Evolutionary conservation across 352 stramenopile genomes (phyloP).

Genomic region (Phytophthora capsici): DNA sequence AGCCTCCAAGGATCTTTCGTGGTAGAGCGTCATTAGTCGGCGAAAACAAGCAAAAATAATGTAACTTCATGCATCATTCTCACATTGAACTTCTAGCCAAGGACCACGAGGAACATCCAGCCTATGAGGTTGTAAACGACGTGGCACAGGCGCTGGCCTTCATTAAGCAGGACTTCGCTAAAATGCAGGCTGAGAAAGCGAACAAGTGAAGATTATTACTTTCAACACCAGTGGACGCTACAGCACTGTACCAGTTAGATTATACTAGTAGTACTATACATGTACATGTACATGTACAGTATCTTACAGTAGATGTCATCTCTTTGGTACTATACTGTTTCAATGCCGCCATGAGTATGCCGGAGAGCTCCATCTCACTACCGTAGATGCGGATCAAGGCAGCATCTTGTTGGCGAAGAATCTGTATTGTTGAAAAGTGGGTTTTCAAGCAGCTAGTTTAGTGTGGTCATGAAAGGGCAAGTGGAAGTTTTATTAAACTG

Average conservation of each 20-base stretch:
- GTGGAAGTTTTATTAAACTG: too few relatives aligned
- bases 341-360: not conserved
- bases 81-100: conserved; percentile 29
- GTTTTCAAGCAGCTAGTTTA: not conserved
- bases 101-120: conserved; percentile 69
- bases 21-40: conserved; percentile 43
- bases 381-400: not conserved
- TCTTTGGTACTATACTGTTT: not conserved
- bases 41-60: conserved; percentile 5
- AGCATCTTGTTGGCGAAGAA: too few relatives aligned
- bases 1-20: conserved; percentile 63
- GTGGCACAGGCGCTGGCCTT: conserved; percentile 73
- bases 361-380: not conserved
- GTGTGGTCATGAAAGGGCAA: too few relatives aligned
- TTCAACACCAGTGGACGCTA: too few relatives aligned
- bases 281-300: too few relatives aligned
- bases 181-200: conserved; percentile 35
- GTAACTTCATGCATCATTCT: conserved; percentile 2
- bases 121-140: conserved; percentile 79
- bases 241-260: not conserved
- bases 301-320: too few relatives aligned
- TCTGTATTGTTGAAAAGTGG: conserved; percentile 13
- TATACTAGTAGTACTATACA: too few relatives aligned
- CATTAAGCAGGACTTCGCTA: conserved; percentile 77
- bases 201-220: too few relatives aligned